These are phyloP conservation scores for Rhodotorula sp. DNA, from an alignment of 1,284 basidiomycete genomes.

Conservation along the genomic window DNA sequence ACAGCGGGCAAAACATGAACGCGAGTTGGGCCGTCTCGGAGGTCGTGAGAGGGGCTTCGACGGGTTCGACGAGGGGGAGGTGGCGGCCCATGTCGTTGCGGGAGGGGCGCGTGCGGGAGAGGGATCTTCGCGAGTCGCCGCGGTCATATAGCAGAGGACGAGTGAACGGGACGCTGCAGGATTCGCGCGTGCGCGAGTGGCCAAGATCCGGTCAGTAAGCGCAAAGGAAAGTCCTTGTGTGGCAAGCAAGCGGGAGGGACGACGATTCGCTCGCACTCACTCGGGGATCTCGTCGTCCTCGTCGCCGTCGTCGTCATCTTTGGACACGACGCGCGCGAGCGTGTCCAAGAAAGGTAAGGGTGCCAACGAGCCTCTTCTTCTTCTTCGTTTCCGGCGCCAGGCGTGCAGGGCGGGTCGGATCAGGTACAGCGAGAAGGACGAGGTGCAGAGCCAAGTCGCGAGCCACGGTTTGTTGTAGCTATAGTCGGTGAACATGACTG, in stretches of 20 bases:
- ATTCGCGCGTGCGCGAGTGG: too few species aligned
- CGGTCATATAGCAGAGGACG: constrained; percentile 4
- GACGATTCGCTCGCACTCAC: not conserved
- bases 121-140: constrained; percentile 27
- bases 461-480: constrained; percentile 48
- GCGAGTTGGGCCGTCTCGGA: constrained; percentile 75
- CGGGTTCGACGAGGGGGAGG: constrained; percentile 14
- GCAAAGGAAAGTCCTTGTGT: not conserved
- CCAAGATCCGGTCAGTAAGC: not conserved
- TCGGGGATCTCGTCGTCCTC: not conserved
- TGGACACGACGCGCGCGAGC: constrained; percentile 12
- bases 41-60: constrained; percentile 56
- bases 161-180: not conserved
- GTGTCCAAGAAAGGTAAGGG: not conserved
- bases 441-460: constrained; percentile 82
- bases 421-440: constrained; percentile 85
- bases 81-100: constrained; percentile 26
- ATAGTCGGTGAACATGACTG: constrained; percentile 44
- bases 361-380: not conserved
- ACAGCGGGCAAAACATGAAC: constrained; percentile 62
- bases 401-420: constrained; percentile 61
- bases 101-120: constrained; percentile 29
- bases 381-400: constrained; percentile 47
- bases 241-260: not conserved
- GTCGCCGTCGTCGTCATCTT: not conserved